Base-by-base conservation (phyloP, 176 grass and related monocot species). In the Oropetium thomaeum region DNA sequence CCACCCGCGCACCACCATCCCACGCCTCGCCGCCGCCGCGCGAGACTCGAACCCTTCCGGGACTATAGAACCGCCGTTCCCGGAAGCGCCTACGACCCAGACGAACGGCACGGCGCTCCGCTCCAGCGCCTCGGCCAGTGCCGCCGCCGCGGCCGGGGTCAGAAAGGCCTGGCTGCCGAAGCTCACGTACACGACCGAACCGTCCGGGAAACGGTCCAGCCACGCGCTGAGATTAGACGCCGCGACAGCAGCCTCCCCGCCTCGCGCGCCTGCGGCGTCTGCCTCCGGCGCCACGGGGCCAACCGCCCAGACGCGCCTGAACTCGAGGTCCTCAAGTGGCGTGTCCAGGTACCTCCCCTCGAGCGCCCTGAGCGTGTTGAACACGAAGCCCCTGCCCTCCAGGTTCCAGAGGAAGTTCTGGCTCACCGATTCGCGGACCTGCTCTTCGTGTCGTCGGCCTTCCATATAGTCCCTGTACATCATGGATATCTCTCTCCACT, bases 1-100 rank as follows among this genome's bases (percentile, higher is more conserved):
- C 93, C 90, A 93, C 63, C 87, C 82, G 35, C 67, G 66, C 26
- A 90, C 74, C 17, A 97, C 82, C 79, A 69, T 40, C n/a, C 84
- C 70, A 15, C 59, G 61, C 29, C 54, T 65, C n/a, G 81, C 73
- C 22, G 69, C 76, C 47, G 54, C 12, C 20, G 77, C 74, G 19
- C 76, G 75, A 10, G 62, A 77, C 68, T 84, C 87, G 74, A 97
- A 93, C 23, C 88, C 77, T 30, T 84, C 80, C 6, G 88, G 93
- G 30, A 97, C 25, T 25, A 34, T 20, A n/a, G n/a, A n/a, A 58
- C 28, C 42, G 6, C 67, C 76, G 22, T 28, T 77, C 14, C 61
- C 71, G 22, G 53, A n/a, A n/a, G n/a, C 30, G 63, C 71, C 26
- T n/a, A 82, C 74, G 10, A 75, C 87, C 90, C 93, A 97, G 9